Conservation (phyloP, 306 rosid species). For the Sicyos edulis region DNA sequence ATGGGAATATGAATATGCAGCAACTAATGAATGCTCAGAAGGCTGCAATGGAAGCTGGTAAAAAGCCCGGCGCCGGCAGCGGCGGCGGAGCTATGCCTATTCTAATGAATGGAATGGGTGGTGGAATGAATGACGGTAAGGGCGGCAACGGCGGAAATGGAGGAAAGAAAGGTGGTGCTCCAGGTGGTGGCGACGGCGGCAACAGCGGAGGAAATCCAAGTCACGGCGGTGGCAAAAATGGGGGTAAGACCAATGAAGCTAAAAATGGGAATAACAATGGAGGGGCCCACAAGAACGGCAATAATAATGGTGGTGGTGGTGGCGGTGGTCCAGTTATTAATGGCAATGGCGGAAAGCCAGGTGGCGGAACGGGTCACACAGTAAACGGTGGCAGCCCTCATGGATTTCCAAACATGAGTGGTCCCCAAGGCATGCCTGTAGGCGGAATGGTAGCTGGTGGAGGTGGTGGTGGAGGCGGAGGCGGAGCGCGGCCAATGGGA, state of each 20-base stretch:
- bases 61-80: constrained; percentile 4
- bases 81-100: constrained; percentile 22
- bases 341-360: constrained; percentile 35
- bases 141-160: constrained; percentile 37
- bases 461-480: not conserved
- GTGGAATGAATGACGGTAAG: constrained; percentile 31
- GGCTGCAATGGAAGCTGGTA: constrained; percentile 21
- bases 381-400: constrained; percentile 25
- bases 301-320: too few species aligned
- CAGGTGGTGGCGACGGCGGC: constrained; percentile 26
- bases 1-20: constrained; percentile 24
- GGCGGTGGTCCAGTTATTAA: constrained; percentile 23
- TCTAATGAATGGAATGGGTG: constrained; percentile 28
- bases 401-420: constrained; percentile 31
- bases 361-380: constrained; percentile 34
- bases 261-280: constrained; percentile 21
- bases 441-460: not conserved
- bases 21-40: constrained; percentile 42
- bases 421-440: constrained; percentile 38
- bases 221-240: constrained; percentile 35
- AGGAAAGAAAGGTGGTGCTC: constrained; percentile 42
- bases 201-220: constrained; percentile 29
- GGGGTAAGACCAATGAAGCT: constrained; percentile 31
- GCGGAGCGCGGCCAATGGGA: constrained; percentile 27
- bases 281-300: constrained; percentile 25